Conservation (phyloP, 306 rosid genomes). For the Acacia acuminata region DNA sequence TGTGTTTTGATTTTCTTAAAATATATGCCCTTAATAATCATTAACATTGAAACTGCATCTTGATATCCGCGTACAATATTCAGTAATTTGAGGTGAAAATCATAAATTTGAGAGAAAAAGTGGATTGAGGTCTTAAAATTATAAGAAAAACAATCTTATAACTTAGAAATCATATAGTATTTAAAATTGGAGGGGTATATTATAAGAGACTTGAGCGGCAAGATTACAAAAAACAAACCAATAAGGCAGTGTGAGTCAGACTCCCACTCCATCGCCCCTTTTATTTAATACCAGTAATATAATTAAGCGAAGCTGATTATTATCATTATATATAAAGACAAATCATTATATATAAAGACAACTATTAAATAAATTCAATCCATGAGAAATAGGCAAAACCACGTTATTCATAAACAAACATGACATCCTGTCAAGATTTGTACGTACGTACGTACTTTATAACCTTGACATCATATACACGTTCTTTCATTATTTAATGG, state of each 20-base stretch:
- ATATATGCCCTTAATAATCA: no score
- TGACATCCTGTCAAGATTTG: background rate
- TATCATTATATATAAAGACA: background rate
- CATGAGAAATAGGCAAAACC: background rate
- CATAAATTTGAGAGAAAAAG: no score
- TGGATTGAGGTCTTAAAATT: no score
- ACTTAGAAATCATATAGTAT: no score
- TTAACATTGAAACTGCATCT: no score
- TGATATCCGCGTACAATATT: no score
- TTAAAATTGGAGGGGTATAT: no score
- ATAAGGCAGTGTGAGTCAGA: background rate
- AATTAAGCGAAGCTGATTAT: background rate
- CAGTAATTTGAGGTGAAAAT: no score
- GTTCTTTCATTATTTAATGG: background rate
- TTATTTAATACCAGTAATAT: background rate
- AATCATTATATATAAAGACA: background rate
- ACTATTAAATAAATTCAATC: background rate
- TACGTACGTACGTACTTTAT: background rate
- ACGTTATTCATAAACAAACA: background rate
- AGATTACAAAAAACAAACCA: no score
- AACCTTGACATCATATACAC: background rate
- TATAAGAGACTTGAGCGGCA: no score
- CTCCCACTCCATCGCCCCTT: background rate
- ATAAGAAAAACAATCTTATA: no score
- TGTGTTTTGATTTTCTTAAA: no score